These are phyloP conservation scores for Tuber borchii DNA, from an alignment of 495 filamentous ascomycete species.

Conservation along the genomic window DNA sequence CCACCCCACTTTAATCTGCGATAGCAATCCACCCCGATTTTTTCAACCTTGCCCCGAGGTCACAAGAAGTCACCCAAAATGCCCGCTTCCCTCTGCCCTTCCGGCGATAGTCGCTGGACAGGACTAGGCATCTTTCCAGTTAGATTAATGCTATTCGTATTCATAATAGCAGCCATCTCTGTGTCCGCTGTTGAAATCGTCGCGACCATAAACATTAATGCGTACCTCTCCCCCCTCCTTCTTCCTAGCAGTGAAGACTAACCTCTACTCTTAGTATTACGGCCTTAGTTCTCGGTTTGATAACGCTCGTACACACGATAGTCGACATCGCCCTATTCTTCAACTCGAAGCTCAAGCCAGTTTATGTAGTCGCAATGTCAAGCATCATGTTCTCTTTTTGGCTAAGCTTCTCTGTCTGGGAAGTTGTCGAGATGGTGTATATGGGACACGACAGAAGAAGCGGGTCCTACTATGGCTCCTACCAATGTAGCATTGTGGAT, in stretches of 20 bases:
- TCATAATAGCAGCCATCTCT: background rate
- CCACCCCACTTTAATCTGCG: background rate
- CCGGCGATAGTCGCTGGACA: background rate
- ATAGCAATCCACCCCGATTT: background rate
- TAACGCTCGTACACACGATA: background rate
- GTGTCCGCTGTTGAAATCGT: background rate
- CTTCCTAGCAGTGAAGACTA: background rate
- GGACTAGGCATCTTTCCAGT: background rate
- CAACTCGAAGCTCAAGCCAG: constrained; percentile 1
- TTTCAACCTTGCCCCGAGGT: background rate
- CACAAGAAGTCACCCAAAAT: background rate
- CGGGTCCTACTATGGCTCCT: background rate
- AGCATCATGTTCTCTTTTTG: constrained; percentile 5
- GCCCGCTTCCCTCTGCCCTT: background rate
- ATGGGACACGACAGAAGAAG: background rate
- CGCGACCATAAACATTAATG: background rate
- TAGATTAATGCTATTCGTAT: background rate
- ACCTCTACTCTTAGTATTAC: background rate
- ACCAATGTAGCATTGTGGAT: background rate
- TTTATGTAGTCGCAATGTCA: background rate
- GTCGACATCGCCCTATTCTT: background rate
- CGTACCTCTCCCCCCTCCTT: background rate
- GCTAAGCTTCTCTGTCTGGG: background rate
- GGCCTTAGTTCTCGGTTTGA: background rate
- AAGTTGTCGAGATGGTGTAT: background rate